Evolutionary conservation across 2,329 filamentous ascomycete species (phyloP).

Genomic region (Colletotrichum simmondsii): DNA sequence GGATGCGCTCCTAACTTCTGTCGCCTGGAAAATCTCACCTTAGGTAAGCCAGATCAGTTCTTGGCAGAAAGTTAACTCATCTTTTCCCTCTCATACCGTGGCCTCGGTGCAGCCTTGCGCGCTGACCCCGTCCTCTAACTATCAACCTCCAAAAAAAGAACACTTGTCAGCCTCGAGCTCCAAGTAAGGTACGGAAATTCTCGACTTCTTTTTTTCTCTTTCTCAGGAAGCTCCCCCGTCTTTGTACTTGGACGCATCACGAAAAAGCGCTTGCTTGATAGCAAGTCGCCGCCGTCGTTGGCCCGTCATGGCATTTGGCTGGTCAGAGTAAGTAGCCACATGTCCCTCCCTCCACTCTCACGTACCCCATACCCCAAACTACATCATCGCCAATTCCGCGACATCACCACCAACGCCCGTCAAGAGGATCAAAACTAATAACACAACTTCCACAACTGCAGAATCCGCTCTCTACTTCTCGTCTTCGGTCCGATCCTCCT

Average conservation of each 20-base stretch:
- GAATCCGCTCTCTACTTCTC: slow-evolving; percentile 65
- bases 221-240: not conserved
- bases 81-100: slow-evolving; percentile 4
- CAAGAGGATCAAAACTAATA: not conserved
- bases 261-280: not conserved
- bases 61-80: slow-evolving; percentile 27
- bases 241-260: not conserved
- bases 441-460: slow-evolving; percentile 38
- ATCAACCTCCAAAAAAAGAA: not conserved
- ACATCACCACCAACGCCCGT: not conserved
- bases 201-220: not conserved
- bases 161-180: slow-evolving; percentile 15
- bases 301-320: slow-evolving; percentile 38
- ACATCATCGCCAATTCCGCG: not conserved
- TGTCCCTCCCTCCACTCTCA: not conserved
- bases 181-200: not conserved
- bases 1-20: slow-evolving; percentile 23
- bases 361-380: not conserved
- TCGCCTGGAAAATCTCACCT: slow-evolving; percentile 14
- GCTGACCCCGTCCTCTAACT: not conserved
- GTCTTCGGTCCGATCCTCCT: slow-evolving; percentile 79
- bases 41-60: slow-evolving; percentile 26
- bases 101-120: slow-evolving; percentile 18
- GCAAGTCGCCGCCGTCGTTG: slow-evolving; percentile 4
- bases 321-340: slow-evolving; percentile 32